A percentile compares a stretch with the other conserved stretches of the same genome.
phyloP scores from a whole-genome alignment of 495 filamentous ascomycete genomes.

The Penicillium simplicissimum region DNA sequence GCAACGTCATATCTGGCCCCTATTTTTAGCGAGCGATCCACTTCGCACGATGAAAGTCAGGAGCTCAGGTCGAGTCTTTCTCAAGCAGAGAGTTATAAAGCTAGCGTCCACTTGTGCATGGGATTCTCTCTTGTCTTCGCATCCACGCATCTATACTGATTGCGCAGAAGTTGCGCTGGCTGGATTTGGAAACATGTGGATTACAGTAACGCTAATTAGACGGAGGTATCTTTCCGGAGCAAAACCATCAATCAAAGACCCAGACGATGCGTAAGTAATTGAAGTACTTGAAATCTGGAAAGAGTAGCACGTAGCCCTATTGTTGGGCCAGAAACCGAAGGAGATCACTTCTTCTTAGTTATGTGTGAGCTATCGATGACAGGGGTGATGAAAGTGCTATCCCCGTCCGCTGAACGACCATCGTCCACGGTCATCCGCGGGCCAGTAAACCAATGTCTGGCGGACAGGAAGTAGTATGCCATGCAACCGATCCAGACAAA shows the following conservation, averaged over 20 bases:
- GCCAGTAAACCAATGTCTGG: constrained; percentile 72
- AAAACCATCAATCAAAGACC: background rate
- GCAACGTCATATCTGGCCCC: background rate
- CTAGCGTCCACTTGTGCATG: background rate
- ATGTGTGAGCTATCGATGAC: background rate
- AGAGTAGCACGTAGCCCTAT: too few species aligned
- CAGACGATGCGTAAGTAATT: too few species aligned
- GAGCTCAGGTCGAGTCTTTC: background rate
- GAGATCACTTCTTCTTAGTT: background rate
- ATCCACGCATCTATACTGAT: background rate
- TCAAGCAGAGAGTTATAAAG: background rate
- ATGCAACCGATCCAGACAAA: constrained; percentile 63
- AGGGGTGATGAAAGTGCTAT: background rate
- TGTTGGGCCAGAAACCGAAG: background rate
- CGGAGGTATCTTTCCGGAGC: background rate
- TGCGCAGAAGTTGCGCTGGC: background rate
- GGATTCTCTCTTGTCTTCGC: background rate
- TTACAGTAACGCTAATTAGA: background rate
- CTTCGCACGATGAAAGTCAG: too few species aligned
- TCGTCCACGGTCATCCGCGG: constrained; percentile 66
- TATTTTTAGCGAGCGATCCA: background rate
- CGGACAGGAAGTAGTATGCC: constrained; percentile 65
- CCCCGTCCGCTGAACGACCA: constrained; percentile 5
- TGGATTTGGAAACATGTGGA: background rate
- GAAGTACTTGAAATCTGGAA: too few species aligned